Base-by-base conservation (phyloP, 208 protist genomes). In the Leishmania gerbilli region DNA sequence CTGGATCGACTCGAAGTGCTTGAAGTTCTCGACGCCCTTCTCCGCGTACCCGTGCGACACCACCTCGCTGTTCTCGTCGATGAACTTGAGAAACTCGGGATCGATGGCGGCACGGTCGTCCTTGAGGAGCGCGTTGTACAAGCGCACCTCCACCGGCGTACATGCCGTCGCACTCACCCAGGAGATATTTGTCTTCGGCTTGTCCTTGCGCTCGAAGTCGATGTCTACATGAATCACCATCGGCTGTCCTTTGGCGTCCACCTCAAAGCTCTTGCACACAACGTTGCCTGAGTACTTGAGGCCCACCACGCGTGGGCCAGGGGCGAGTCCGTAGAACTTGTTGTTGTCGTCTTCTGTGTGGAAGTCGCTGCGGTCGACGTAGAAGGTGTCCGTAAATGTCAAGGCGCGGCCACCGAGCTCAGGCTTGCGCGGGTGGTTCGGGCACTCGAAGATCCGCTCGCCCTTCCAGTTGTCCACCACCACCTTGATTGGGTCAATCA, bases 311-410 rank as follows among this genome's bases (percentile, higher is more conserved):
- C 95, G 92, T 8, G 93, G 90, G 8, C 93, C 93, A 6, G 93
- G 93, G 2, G 93, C 94, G 53, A 97, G 80, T 42, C 94, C 93
- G 85, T 95, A 97, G 85, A 97, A 98, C 88, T 97, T 96, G 68
- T 71, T 87, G 89, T 93, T 90, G 84, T 95, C 83, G 71, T 97
- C 94, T 72, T 91, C 84, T 68, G 91, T 87, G 75, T 91, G 89
- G 85, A 99, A 99, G 91, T 99, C 99, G 76, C 88, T 93, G 49
- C 91, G 91, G 72, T 99, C 99, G 88, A 99, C 99, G 90, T 99
- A 99, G 81, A 99, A 92, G 19, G 85, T 90, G 42, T 92, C 86
- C 15, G 94, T 95, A 82, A 99, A 98, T 27, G 62, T 79, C 7
- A 99, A 83, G 27, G 60, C 88, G 69, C 98, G 95, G 6, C 78